A percentile compares a stretch with the other conserved stretches of the same genome.
Evolutionary conservation across 352 stramenopile genomes (phyloP).

Genomic region (Plasmopara halstedii): DNA sequence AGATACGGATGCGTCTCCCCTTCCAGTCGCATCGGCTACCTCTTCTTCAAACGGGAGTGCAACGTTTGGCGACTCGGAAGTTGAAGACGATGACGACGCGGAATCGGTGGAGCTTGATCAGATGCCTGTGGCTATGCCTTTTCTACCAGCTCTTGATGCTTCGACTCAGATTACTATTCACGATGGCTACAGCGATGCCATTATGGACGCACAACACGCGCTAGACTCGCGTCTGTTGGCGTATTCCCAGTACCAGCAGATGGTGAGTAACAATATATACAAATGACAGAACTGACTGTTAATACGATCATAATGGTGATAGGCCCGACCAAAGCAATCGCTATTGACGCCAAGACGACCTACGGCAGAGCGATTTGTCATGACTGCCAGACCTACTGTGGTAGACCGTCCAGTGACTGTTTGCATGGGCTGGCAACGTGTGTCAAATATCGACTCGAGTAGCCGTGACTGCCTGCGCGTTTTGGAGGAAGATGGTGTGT

Average conservation of each 20-base stretch:
- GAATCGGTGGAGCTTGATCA: constrained; percentile 44
- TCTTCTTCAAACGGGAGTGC: constrained; percentile 21
- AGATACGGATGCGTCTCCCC: constrained; percentile 16
- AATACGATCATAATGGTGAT: constrained; percentile 2
- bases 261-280: constrained; percentile 43
- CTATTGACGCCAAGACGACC: constrained; percentile 55
- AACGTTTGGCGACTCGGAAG: constrained; percentile 29
- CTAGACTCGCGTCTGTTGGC: constrained; percentile 72
- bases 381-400: constrained; percentile 53
- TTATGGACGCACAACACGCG: constrained; percentile 60
- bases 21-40: constrained; percentile 10
- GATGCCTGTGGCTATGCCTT: constrained; percentile 46
- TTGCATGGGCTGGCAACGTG: constrained; percentile 81
- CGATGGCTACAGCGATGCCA: constrained; percentile 72
- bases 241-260: constrained; percentile 81
- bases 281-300: too few species aligned
- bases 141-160: constrained; percentile 65
- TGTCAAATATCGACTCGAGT: constrained; percentile 62
- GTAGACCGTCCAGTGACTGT: constrained; percentile 70
- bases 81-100: constrained; percentile 18
- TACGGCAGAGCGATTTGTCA: constrained; percentile 39
- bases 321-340: constrained; percentile 50
- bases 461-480: constrained; percentile 68
- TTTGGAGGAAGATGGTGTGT: constrained; percentile 79
- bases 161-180: constrained; percentile 83